Conservation (phyloP, 768 basidiomycete genomes). For the Amanita phalloides region DNA sequence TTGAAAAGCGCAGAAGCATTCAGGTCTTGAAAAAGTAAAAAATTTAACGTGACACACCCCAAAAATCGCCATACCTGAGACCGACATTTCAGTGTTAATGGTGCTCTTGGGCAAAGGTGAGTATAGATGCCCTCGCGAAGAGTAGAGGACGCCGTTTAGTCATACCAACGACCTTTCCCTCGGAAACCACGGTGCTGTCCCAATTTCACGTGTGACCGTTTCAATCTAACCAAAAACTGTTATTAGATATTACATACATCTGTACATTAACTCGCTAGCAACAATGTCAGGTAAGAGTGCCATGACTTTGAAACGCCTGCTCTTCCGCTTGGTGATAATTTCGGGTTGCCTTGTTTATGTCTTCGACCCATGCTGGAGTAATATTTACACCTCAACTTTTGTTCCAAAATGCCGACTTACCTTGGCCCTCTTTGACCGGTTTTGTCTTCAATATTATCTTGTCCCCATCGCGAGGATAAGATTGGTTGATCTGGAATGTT, state of each 20-base stretch:
- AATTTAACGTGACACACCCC: neutral
- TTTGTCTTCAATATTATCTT: constrained; percentile 47
- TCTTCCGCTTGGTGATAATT: constrained; percentile 37
- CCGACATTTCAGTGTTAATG: constrained; percentile 8
- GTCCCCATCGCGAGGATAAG: constrained; percentile 70
- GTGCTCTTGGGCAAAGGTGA: neutral
- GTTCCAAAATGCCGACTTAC: constrained; percentile 14
- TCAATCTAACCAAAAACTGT: neutral
- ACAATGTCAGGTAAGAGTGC: neutral
- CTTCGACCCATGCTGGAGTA: constrained; percentile 24
- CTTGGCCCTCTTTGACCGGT: constrained; percentile 48
- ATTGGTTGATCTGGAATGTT: constrained; percentile 53
- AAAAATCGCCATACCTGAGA: constrained; percentile 10
- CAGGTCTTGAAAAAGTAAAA: constrained; percentile 30
- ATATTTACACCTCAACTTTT: neutral
- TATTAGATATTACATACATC: neutral
- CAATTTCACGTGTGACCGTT: constrained; percentile 7
- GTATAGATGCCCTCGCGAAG: neutral
- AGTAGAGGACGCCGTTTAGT: neutral
- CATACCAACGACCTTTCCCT: constrained; percentile 4
- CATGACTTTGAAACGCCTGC: constrained; percentile 12
- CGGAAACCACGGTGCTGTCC: constrained; percentile 12
- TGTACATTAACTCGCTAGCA: neutral
- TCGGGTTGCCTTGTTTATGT: constrained; percentile 27
- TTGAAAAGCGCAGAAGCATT: constrained; percentile 45